phyloP scores from a whole-genome alignment of 1,284 basidiomycete species.

The Stereum hirsutum region DNA sequence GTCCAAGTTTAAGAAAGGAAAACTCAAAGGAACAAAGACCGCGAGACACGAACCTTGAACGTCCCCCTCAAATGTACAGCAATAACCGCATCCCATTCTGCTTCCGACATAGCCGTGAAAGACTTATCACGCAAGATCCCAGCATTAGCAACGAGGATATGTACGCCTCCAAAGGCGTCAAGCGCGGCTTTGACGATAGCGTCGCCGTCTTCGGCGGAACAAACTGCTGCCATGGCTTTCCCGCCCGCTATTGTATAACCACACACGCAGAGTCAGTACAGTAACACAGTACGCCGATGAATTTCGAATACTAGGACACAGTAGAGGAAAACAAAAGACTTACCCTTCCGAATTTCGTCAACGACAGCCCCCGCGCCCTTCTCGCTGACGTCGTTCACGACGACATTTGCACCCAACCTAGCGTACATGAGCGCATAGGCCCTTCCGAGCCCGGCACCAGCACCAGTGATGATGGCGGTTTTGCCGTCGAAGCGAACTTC shows the following conservation, averaged over 20 bases:
- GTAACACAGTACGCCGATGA: background rate
- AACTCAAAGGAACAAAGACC: background rate
- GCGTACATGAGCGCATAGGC: constrained; percentile 90
- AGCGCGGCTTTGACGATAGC: constrained; percentile 83
- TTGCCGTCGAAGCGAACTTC: constrained; percentile 81
- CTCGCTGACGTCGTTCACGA: constrained; percentile 92
- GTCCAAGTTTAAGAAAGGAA: constrained; percentile 1
- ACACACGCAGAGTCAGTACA: background rate
- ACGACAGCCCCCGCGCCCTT: constrained; percentile 82
- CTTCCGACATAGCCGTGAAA: constrained; percentile 82
- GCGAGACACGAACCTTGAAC: constrained; percentile 42
- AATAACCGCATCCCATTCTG: constrained; percentile 93
- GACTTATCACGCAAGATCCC: constrained; percentile 92
- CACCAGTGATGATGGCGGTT: constrained; percentile 92
- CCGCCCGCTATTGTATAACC: constrained; percentile 57
- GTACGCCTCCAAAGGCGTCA: constrained; percentile 84
- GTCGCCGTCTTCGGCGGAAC: constrained; percentile 89
- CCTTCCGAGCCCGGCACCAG: constrained; percentile 88
- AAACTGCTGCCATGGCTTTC: constrained; percentile 78
- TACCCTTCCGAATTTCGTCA: constrained; percentile 77
- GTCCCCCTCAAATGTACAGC: constrained; percentile 80
- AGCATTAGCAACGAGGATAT: constrained; percentile 90
- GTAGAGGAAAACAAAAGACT: too few species aligned
- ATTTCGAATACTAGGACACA: constrained; percentile 14
- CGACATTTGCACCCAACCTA: constrained; percentile 89